A percentile compares a stretch with the other conserved stretches of the same genome.
Evolutionary conservation across 2,329 filamentous ascomycete genomes (phyloP).

Genomic region (Juglanconis sp.): DNA sequence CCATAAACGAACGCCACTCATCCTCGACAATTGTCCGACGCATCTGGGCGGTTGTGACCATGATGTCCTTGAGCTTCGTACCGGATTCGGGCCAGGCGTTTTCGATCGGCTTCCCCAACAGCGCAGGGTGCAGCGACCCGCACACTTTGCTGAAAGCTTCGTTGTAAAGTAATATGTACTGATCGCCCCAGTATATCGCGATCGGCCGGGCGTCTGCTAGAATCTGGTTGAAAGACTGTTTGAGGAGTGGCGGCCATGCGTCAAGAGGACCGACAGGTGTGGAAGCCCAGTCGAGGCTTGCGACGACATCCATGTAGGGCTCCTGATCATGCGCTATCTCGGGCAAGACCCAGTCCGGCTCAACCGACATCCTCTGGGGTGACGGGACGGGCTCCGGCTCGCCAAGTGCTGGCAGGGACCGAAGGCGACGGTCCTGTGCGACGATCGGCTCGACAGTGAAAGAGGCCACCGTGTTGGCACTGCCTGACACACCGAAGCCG

Average conservation of each 20-base stretch:
- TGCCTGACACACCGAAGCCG: slow-evolving; percentile 15
- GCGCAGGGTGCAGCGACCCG: slow-evolving; percentile 59
- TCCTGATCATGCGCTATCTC: slow-evolving; percentile 30
- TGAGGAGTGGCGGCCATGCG: slow-evolving; percentile 40
- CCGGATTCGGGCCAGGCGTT: slow-evolving; percentile 57
- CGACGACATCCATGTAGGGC: slow-evolving; percentile 34
- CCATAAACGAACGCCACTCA: slow-evolving; percentile 44
- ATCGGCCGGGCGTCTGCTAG: slow-evolving; percentile 43
- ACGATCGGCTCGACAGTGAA: slow-evolving; percentile 11
- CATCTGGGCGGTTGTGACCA: slow-evolving; percentile 33
- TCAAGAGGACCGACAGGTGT: slow-evolving; percentile 43
- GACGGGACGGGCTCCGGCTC: slow-evolving; percentile 12
- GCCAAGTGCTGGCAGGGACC: not conserved
- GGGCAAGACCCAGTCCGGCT: slow-evolving; percentile 29
- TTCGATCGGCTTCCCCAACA: slow-evolving; percentile 59
- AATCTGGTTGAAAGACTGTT: slow-evolving; percentile 38
- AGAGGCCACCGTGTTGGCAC: slow-evolving; percentile 11
- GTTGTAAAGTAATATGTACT: slow-evolving; percentile 64
- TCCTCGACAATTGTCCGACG: slow-evolving; percentile 36
- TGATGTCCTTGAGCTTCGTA: slow-evolving; percentile 34
- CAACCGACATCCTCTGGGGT: slow-evolving; percentile 22
- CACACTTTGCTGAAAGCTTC: slow-evolving; percentile 62
- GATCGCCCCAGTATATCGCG: slow-evolving; percentile 53
- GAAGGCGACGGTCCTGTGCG: slow-evolving; percentile 6
- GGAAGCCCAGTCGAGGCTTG: slow-evolving; percentile 40